Evolutionary conservation across 2,329 filamentous ascomycete genomes (phyloP).

Genomic region (Colletotrichum kahawae): DNA sequence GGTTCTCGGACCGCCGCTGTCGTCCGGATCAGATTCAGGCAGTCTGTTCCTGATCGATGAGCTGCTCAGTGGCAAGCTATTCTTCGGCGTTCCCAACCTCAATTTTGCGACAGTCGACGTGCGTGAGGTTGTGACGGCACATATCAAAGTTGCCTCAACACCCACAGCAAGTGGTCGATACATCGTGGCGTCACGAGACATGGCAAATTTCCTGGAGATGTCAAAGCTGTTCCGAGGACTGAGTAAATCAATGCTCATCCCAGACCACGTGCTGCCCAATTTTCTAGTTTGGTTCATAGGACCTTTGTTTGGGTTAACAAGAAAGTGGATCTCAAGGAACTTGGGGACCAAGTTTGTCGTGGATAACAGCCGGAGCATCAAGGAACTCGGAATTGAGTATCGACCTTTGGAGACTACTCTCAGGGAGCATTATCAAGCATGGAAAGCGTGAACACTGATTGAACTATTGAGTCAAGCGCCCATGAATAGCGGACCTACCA

Average conservation of each 20-base stretch:
- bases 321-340: not conserved
- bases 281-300: not conserved
- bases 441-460: not conserved
- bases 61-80: not conserved
- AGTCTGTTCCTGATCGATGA: not conserved
- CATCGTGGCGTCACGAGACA: not conserved
- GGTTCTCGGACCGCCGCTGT: not conserved
- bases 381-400: not conserved
- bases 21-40: not conserved
- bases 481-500: not conserved
- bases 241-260: not conserved
- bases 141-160: not conserved
- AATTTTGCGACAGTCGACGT: not conserved
- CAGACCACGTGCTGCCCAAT: not conserved
- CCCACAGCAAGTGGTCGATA: not conserved
- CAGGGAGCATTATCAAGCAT: not conserved
- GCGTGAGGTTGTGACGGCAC: not conserved
- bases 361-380: not conserved
- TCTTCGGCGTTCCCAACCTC: not conserved
- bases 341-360: not conserved
- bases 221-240: not conserved
- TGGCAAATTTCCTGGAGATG: not conserved
- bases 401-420: not conserved
- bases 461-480: accelerated
- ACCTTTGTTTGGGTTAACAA: not conserved